Evolutionary conservation across 495 filamentous ascomycete genomes (phyloP), one percentile per base, ranked within the genome.

Genomic region (Glarea lozoyensis): DNA sequence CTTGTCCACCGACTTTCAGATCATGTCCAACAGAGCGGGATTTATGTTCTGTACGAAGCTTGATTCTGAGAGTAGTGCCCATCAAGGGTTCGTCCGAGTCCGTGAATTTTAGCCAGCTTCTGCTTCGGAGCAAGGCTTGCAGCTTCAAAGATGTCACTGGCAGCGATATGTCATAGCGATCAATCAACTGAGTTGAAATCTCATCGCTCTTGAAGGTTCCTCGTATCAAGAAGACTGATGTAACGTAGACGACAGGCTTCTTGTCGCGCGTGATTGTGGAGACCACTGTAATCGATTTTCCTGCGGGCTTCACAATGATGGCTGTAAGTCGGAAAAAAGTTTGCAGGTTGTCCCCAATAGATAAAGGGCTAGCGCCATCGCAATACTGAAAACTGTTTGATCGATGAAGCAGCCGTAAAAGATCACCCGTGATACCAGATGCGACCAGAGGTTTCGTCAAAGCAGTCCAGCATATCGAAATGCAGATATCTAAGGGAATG

Each of bases 381-480:
- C 93, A 72, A 88, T 95, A 94, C 46, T 89, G 81, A 78, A 95
- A 96, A 37, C 81, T 77, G 59, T 96, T 97, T 31, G 87, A 94
- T 23, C 94, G 63, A 65, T 97, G 89, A n/a, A 97, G 87, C 23
- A 97, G 76, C 61, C 85, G 88, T 23, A 97, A 70, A 23, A 96
- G 70, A 59, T 97, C 89, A 27, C 90, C 90, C 48, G 94, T 88
- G 44, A 96, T 90, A 47, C 74, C 81, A 34, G 82, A 75, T 45
- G 88, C 86, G 72, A 97, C 94, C 59, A 95, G 94, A 0, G 89
- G 88, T 69, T 94, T 94, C 21, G 83, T 94, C 59, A 97, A 94
- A 30, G 89, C 90, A 62, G 95, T 93, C 89, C 89, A 97, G 46
- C 88, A 89, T 9, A 93, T 85, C n/a, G n/a, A n/a, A n/a, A n/a